These are phyloP conservation scores for Diaporthe longicolla DNA, from an alignment of 2,329 filamentous ascomycete genomes.

Conservation along the genomic window DNA sequence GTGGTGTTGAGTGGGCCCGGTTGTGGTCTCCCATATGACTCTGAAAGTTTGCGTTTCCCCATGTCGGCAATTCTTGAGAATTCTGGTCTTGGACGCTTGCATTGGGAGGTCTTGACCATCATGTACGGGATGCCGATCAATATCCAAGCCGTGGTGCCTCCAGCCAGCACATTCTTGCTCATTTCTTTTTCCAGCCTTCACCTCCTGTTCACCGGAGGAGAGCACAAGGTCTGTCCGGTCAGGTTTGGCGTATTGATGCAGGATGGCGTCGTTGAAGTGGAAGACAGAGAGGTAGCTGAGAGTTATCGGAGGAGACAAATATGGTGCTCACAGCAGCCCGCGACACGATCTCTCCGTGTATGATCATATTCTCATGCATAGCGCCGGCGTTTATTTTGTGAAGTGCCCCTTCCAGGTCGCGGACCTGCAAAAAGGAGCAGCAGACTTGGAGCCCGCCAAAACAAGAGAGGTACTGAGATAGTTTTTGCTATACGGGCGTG, in stretches of 20 bases:
- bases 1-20: background rate
- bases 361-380: conserved; percentile 17
- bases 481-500: background rate
- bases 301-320: background rate
- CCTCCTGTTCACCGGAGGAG: background rate
- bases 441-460: background rate
- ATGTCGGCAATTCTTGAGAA: background rate
- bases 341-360: background rate
- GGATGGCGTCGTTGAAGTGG: background rate
- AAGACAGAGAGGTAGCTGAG: background rate
- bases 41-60: background rate
- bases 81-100: background rate
- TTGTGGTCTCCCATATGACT: background rate
- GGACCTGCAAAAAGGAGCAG: background rate
- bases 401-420: background rate
- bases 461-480: background rate
- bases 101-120: background rate
- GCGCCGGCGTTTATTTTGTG: conserved; percentile 18
- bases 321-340: background rate
- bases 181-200: background rate
- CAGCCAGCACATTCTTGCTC: background rate
- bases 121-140: background rate
- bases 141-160: background rate
- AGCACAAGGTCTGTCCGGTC: background rate
- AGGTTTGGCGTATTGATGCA: background rate